Conservation (phyloP, 1,284 basidiomycete species). For the Ustilago crameri region DNA sequence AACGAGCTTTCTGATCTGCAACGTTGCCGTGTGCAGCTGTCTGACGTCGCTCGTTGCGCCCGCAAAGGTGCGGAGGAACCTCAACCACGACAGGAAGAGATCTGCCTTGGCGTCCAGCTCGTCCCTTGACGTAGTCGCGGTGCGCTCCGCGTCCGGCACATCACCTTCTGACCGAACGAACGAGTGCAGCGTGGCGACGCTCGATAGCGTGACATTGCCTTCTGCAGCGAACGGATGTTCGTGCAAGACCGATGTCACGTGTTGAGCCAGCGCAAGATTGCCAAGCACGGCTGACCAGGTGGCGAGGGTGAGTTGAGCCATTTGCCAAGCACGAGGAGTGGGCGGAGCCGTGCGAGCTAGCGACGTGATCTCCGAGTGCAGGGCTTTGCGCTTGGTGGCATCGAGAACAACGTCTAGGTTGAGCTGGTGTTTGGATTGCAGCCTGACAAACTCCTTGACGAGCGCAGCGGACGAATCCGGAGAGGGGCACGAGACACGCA, state of each 20-base stretch:
- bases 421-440: constrained; percentile 36
- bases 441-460: constrained; percentile 20
- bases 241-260: constrained; percentile 28
- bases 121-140: constrained; percentile 8
- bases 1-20: constrained; percentile 26
- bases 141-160: neutral
- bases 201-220: constrained; percentile 8
- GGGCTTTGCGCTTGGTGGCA: constrained; percentile 21
- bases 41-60: constrained; percentile 5
- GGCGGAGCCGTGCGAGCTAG: constrained; percentile 48
- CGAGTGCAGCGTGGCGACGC: constrained; percentile 19
- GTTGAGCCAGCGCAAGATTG: constrained; percentile 42
- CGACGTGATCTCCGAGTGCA: constrained; percentile 45
- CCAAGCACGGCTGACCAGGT: constrained; percentile 56
- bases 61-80: constrained; percentile 50
- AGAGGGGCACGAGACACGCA: constrained; percentile 47
- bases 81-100: constrained; percentile 50
- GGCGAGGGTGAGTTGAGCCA: constrained; percentile 53
- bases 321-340: constrained; percentile 29
- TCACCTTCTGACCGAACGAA: constrained; percentile 11
- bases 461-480: constrained; percentile 11
- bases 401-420: constrained; percentile 44
- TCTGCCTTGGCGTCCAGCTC: constrained; percentile 48
- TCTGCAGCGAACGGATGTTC: constrained; percentile 17
- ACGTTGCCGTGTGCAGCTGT: constrained; percentile 17